Evolutionary conservation across 2,329 filamentous ascomycete genomes (phyloP).

Genomic region (Sporothrix protearum): DNA sequence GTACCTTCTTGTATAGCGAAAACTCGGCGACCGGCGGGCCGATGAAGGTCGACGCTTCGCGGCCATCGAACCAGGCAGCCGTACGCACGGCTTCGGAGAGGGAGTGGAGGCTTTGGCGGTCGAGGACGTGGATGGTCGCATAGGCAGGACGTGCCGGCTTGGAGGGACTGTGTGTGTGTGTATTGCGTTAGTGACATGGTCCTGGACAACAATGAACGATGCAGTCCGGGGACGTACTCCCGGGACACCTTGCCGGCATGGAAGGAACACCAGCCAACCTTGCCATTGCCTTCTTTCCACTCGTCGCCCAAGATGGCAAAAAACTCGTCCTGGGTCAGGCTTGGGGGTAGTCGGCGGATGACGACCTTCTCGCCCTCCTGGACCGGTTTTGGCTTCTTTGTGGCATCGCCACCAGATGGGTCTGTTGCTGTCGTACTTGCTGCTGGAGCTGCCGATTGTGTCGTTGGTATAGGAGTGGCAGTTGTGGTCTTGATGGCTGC

Average conservation of each 20-base stretch:
- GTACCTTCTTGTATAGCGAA: conserved; percentile 78
- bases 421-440: conserved; percentile 43
- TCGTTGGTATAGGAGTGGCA: not conserved
- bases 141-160: conserved; percentile 79
- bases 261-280: conserved; percentile 78
- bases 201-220: no score
- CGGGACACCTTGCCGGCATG: conserved; percentile 68
- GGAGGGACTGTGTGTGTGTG: conserved; percentile 71
- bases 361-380: conserved; percentile 74
- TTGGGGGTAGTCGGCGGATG: conserved; percentile 79
- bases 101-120: conserved; percentile 60
- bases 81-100: conserved; percentile 69
- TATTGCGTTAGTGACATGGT: not conserved
- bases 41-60: conserved; percentile 70
- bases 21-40: conserved; percentile 79
- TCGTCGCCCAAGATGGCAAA: conserved; percentile 67
- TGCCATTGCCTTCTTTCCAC: conserved; percentile 77
- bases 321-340: conserved; percentile 77
- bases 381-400: conserved; percentile 34
- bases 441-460: conserved; percentile 27
- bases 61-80: conserved; percentile 74
- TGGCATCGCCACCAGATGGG: conserved; percentile 36
- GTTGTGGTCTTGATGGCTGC: conserved; percentile 32
- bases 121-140: conserved; percentile 78
- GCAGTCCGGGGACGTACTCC: conserved; percentile 66